phyloP scores from a whole-genome alignment of 768 basidiomycete species.

The Strobilomyces echinocephalus region DNA sequence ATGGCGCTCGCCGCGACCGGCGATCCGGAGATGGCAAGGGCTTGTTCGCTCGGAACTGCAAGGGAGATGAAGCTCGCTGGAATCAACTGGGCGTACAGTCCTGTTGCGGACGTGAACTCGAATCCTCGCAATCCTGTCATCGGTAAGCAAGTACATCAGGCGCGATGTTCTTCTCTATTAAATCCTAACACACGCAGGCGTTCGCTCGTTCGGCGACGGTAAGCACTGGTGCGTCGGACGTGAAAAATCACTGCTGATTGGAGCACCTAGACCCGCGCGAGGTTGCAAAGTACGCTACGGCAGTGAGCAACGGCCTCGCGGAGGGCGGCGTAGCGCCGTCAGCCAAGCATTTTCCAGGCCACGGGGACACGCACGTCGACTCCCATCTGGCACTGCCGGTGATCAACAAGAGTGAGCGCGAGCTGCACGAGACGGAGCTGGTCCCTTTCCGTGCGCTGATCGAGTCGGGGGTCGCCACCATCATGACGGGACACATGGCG shows the following conservation, averaged over 20 bases:
- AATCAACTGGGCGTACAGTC: constrained; percentile 69
- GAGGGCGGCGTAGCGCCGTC: constrained; percentile 51
- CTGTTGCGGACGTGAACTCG: constrained; percentile 71
- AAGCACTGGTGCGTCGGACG: constrained; percentile 3
- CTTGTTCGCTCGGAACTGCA: constrained; percentile 47
- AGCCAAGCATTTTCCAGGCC: constrained; percentile 71
- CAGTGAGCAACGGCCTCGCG: constrained; percentile 46
- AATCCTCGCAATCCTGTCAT: constrained; percentile 68
- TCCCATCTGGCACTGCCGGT: constrained; percentile 63
- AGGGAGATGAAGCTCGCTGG: constrained; percentile 56
- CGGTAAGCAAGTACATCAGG: constrained; percentile 35
- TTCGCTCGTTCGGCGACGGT: constrained; percentile 70
- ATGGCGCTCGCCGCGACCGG: constrained; percentile 63
- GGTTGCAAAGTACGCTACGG: constrained; percentile 46
- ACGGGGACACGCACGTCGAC: constrained; percentile 69
- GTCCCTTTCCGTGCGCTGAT: constrained; percentile 53
- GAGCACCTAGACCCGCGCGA: constrained; percentile 43
- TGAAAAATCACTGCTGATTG: background rate
- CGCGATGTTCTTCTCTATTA: background rate
- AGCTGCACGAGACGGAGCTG: constrained; percentile 47
- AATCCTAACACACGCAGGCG: constrained; percentile 36
- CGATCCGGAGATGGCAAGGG: constrained; percentile 40
- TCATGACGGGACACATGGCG: constrained; percentile 77
- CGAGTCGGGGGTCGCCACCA: constrained; percentile 40
- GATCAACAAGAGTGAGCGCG: constrained; percentile 45